Conservation (phyloP, 2,329 filamentous ascomycete species). For the Didymella arachidicola region DNA sequence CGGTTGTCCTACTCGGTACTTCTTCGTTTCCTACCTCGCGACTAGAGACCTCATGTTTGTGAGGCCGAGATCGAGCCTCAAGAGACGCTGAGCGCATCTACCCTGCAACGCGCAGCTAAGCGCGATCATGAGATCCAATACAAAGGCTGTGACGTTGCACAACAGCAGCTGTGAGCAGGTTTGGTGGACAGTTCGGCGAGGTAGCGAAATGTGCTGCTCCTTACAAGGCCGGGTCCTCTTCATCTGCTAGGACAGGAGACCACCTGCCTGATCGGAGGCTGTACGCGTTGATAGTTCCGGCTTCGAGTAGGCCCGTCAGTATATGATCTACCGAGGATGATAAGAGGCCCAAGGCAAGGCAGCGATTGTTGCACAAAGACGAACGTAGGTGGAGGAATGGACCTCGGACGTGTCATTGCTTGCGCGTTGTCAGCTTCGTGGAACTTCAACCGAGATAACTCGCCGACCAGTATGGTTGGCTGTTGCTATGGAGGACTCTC, state of each 20-base stretch:
- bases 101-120: conserved; percentile 6
- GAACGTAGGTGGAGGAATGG: conserved; percentile 16
- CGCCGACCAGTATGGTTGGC: conserved; percentile 3
- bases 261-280: conserved; percentile 6
- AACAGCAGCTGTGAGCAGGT: conserved; percentile 13
- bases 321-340: background rate
- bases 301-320: background rate
- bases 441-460: conserved; percentile 1
- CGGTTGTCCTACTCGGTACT: background rate
- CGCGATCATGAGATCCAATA: conserved; percentile 12
- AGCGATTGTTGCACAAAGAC: conserved; percentile 8
- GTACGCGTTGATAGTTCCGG: background rate
- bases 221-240: background rate
- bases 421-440: conserved; percentile 13
- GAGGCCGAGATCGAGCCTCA: background rate
- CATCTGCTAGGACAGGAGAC: conserved; percentile 6
- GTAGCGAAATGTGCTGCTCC: conserved; percentile 4
- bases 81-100: background rate
- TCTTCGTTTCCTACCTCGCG: background rate
- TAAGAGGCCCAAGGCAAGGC: conserved; percentile 11
- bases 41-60: background rate
- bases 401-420: conserved; percentile 2
- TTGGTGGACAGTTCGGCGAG: conserved; percentile 20
- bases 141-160: conserved; percentile 7
- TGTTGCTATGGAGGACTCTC: background rate